Evolutionary conservation across 2,329 filamentous ascomycete species (phyloP).

Genomic region (Aspergillus ochraceoroseus): DNA sequence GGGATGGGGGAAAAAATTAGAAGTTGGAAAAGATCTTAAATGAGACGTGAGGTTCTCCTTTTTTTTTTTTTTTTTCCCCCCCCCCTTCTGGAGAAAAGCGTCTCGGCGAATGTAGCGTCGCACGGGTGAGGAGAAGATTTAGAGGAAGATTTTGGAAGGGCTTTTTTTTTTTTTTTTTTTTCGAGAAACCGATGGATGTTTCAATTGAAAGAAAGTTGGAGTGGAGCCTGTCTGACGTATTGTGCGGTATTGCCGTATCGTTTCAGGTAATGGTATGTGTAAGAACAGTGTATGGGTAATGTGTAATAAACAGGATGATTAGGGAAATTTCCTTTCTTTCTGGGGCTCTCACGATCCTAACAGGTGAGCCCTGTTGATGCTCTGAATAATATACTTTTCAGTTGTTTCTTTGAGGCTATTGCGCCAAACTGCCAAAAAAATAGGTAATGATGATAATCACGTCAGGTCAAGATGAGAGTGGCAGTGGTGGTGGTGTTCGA

Average conservation of each 20-base stretch:
- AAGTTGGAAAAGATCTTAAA: slow-evolving; percentile 8
- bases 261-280: slow-evolving; percentile 12
- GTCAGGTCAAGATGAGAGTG: slow-evolving; percentile 12
- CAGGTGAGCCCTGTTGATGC: no score
- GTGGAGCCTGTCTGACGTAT: slow-evolving; percentile 22
- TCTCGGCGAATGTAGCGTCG: slow-evolving; percentile 14
- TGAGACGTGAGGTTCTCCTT: slow-evolving; percentile 8
- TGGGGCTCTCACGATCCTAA: no score
- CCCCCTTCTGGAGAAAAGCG: slow-evolving; percentile 6
- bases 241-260: slow-evolving; percentile 15
- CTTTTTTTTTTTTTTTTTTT: no score
- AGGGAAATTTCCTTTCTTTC: neutral
- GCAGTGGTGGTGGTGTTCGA: slow-evolving; percentile 2
- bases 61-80: slow-evolving; percentile 6
- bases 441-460: slow-evolving; percentile 23
- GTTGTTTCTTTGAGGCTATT: no score
- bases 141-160: slow-evolving; percentile 25
- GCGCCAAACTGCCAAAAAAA: no score
- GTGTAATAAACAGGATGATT: neutral
- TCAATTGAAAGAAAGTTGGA: slow-evolving; percentile 25
- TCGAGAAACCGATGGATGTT: slow-evolving; percentile 27
- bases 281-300: slow-evolving; percentile 5
- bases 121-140: slow-evolving; percentile 21
- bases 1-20: neutral
- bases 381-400: no score